Evolutionary conservation across 2,329 filamentous ascomycete species (phyloP).

Genomic region (Sporothrix inflata): DNA sequence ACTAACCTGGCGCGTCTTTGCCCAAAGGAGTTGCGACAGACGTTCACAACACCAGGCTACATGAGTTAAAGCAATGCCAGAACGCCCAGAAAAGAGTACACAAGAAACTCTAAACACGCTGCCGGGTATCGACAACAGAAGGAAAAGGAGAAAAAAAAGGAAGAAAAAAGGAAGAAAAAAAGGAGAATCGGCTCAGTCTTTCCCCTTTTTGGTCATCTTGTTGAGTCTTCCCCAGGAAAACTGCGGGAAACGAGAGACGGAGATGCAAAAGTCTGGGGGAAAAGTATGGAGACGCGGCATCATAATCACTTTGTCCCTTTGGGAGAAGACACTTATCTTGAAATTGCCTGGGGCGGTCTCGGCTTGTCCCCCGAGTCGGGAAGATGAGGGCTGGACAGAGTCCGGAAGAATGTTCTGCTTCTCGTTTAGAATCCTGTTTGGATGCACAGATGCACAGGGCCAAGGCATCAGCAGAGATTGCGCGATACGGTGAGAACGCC

Average conservation of each 20-base stretch:
- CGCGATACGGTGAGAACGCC: slow-evolving; percentile 2
- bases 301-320: neutral
- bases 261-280: neutral
- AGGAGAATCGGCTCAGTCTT: neutral
- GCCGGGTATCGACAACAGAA: slow-evolving; percentile 12
- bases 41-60: neutral
- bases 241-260: slow-evolving; percentile 6
- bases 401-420: neutral
- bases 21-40: neutral
- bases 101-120: slow-evolving; percentile 5
- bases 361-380: neutral
- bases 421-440: neutral
- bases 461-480: slow-evolving; percentile 3
- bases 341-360: neutral
- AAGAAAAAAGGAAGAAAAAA: neutral
- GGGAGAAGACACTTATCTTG: neutral
- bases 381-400: neutral
- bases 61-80: no score
- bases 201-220: neutral
- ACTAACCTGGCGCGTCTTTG: neutral
- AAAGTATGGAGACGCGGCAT: neutral
- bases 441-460: neutral
- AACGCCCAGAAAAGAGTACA: neutral
- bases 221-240: neutral
- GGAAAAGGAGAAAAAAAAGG: neutral